Base-by-base conservation (phyloP, 768 basidiomycete species). In the Suillus weaverae region DNA sequence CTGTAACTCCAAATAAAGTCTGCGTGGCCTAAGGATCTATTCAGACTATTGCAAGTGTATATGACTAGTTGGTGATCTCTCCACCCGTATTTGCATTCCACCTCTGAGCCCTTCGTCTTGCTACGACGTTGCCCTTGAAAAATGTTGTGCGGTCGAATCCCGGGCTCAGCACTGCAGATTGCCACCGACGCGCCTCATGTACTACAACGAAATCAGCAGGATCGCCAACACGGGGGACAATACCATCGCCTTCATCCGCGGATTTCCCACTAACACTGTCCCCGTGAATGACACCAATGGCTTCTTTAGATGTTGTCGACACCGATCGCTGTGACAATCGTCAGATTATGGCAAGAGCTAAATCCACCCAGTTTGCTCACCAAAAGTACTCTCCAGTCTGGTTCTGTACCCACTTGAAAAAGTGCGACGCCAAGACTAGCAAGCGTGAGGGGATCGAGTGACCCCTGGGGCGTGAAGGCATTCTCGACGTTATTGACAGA, bases 381-480 rank as follows among this genome's bases (percentile, higher is more conserved):
- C 64, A 84, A 68, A 36, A 89, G 80, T 9, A 74, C 78, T 62
- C 76, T 72, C 64, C 85, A 79, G 61, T 83, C 85, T 16, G 69
- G 68, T 22, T 78, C 77, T 18, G 82, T 85, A 14, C 83, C 86
- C 41, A 83, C 79, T 71, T 88, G 88, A 70, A 88, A 89, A 36
- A 88, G 67, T 3, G 81, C 84, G 13, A 86, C 83, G 22, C 84
- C 86, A 53, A 89, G 81, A 41, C 84, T 80, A 59, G 86, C 84
- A 61, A 89, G 74, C 6, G 81, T 78, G n/a, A 90, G 75, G 10
- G 88, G 87, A 76, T 88, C 88, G 51, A 85, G 71, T 33, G 81
- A 82, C 60, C 88, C 89, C 76, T 89, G 88, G 46, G 88, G 89
- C 41, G 85, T 89, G 72, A 89, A 90, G 36, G 86, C 84, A 68